Conservation (phyloP, 352 stramenopile species). For the Pythium dissotocum region DNA sequence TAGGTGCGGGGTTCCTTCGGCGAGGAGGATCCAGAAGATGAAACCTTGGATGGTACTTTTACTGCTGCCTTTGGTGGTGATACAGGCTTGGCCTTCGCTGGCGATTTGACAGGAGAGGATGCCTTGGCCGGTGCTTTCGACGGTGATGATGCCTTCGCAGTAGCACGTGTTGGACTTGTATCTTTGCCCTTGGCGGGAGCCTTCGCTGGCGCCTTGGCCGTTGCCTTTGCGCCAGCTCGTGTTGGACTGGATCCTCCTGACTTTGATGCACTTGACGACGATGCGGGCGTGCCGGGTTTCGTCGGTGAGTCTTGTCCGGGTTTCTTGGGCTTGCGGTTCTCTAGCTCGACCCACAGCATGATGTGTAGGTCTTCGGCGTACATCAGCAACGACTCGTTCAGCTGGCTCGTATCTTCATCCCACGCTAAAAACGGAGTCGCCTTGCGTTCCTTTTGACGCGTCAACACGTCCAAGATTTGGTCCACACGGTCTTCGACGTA, state of each 20-base stretch:
- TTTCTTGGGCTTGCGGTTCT: conserved; percentile 63
- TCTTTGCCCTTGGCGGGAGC: conserved; percentile 24
- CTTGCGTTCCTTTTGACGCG: conserved; percentile 37
- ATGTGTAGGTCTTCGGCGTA: conserved; percentile 61
- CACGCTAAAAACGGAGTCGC: conserved; percentile 43
- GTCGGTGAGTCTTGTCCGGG: conserved; percentile 15
- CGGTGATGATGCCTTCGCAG: conserved; percentile 4
- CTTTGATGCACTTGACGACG: background rate
- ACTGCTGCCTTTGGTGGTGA: conserved; percentile 8
- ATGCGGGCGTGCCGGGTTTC: conserved; percentile 6
- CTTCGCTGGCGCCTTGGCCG: conserved; percentile 17
- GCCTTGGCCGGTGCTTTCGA: conserved; percentile 12
- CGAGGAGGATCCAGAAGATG: background rate
- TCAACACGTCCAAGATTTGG: conserved; percentile 41
- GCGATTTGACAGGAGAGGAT: conserved; percentile 6
- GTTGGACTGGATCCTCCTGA: conserved; percentile 10
- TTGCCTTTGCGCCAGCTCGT: background rate
- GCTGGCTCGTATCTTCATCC: conserved; percentile 48
- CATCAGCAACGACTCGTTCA: conserved; percentile 64
- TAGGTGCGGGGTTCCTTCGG: conserved; percentile 2
- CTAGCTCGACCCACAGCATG: conserved; percentile 52
- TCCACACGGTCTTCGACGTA: conserved; percentile 53
- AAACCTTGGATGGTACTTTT: background rate
- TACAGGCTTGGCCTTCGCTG: conserved; percentile 1
- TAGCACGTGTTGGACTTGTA: conserved; percentile 7